phyloP scores from a whole-genome alignment of 129 eudicot genomes.

The Solidago caesia region DNA sequence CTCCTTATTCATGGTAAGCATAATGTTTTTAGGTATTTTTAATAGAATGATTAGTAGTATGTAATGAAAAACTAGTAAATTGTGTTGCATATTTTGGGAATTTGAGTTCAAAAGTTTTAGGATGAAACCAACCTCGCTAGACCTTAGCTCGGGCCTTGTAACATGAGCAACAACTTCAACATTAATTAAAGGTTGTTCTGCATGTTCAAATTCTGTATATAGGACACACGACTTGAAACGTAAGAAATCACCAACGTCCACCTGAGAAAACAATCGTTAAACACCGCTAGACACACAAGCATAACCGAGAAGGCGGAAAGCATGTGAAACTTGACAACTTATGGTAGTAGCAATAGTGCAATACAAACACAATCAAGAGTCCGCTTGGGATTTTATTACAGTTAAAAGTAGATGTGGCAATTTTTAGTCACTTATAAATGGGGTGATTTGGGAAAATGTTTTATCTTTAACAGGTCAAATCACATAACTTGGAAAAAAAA shows the following conservation, averaged over 20 bases:
- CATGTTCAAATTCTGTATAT: constrained; percentile 69
- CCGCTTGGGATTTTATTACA: not conserved
- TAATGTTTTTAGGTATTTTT: not conserved
- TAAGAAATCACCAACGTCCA: constrained; percentile 94
- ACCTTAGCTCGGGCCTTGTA: constrained; percentile 90
- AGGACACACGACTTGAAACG: constrained; percentile 89
- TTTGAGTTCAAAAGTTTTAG: not conserved
- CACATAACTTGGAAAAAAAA: no score
- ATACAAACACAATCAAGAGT: not conserved
- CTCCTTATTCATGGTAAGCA: not conserved
- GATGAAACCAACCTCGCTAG: constrained; percentile 69
- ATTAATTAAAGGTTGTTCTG: constrained; percentile 77
- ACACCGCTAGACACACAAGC: not conserved
- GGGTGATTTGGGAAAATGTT: not conserved
- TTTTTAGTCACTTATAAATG: not conserved
- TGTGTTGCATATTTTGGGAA: not conserved
- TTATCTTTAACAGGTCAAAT: no score
- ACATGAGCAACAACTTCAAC: constrained; percentile 99
- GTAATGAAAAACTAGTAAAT: not conserved
- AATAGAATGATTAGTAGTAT: not conserved
- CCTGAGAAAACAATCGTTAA: constrained; percentile 41
- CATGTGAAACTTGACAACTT: not conserved
- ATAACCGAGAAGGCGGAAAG: not conserved
- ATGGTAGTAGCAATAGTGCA: no score
- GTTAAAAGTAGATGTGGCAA: not conserved